Conservation (phyloP, 345 rosid species). For the Brassica incana region DNA sequence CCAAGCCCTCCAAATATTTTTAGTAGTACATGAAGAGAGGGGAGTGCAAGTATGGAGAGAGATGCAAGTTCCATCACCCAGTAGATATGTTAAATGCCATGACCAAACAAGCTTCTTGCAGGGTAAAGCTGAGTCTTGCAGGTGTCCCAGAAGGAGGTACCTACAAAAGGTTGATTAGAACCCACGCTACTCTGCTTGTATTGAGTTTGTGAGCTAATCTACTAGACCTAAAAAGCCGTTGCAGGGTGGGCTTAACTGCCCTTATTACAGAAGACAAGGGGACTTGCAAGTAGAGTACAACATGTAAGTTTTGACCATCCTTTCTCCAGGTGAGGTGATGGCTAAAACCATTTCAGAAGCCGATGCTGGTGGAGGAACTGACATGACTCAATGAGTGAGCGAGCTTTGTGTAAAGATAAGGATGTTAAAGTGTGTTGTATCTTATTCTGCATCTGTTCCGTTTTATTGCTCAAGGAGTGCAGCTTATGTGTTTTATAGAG, state of each 20-base stretch:
- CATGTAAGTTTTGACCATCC: constrained; percentile 93
- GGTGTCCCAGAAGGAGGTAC: too few relatives aligned
- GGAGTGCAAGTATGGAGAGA: too few relatives aligned
- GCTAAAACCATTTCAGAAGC: constrained; percentile 45
- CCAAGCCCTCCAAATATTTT: too few relatives aligned
- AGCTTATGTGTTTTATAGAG: not conserved
- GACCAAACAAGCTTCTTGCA: too few relatives aligned
- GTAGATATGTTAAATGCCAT: too few relatives aligned
- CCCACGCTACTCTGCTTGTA: not conserved
- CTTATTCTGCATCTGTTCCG: too few relatives aligned
- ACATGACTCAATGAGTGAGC: constrained; percentile 18
- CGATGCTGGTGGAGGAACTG: constrained; percentile 32
- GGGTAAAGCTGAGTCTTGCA: too few relatives aligned
- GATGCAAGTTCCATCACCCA: too few relatives aligned
- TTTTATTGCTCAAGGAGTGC: not conserved
- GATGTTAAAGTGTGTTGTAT: too few relatives aligned
- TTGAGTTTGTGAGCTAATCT: constrained; percentile 12
- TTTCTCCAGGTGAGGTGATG: constrained; percentile 83
- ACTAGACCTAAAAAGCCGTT: constrained; percentile 9
- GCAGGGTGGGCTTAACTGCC: constrained; percentile 47
- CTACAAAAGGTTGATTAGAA: too few relatives aligned
- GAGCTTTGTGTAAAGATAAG: too few relatives aligned
- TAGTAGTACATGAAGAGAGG: too few relatives aligned
- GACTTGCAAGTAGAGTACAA: constrained; percentile 71
- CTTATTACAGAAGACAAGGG: constrained; percentile 71